A percentile compares a stretch with the other conserved stretches of the same genome.
phyloP scores from a whole-genome alignment of 495 filamentous ascomycete genomes.

The Hypoxylon perforatum region DNA sequence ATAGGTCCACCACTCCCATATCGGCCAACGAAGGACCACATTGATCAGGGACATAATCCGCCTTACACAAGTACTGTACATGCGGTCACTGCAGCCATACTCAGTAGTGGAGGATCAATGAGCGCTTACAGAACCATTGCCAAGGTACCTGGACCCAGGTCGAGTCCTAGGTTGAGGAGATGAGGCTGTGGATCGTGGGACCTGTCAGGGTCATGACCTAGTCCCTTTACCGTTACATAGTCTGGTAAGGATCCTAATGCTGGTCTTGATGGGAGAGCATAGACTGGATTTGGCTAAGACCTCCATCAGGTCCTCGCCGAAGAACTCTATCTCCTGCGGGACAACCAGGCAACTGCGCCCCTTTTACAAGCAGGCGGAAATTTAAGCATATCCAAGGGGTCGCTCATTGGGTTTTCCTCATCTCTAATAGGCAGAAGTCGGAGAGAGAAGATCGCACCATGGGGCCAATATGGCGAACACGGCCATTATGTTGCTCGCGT shows the following conservation, averaged over 20 bases:
- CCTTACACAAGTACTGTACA: constrained; percentile 30
- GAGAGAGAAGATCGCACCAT: constrained; percentile 3
- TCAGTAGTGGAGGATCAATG: constrained; percentile 15
- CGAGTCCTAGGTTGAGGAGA: constrained; percentile 24
- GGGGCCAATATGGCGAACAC: not conserved
- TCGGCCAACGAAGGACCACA: constrained; percentile 4
- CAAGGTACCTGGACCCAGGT: constrained; percentile 15
- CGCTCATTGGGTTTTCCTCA: constrained; percentile 1
- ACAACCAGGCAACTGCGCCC: constrained; percentile 11
- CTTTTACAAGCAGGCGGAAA: constrained; percentile 3
- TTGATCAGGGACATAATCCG: constrained; percentile 23
- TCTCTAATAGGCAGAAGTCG: constrained; percentile 6
- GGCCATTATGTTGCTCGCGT: not conserved
- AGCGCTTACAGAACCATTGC: constrained; percentile 26
- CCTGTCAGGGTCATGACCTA: constrained; percentile 14
- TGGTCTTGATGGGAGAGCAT: constrained; percentile 4
- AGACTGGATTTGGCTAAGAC: constrained; percentile 25
- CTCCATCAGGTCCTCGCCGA: constrained; percentile 32
- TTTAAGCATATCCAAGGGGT: constrained; percentile 14
- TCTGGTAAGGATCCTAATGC: constrained; percentile 38
- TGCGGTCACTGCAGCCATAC: constrained; percentile 12
- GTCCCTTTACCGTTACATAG: constrained; percentile 4
- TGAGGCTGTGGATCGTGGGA: constrained; percentile 38
- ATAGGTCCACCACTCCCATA: constrained; percentile 29
- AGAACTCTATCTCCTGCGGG: constrained; percentile 12